Conservation (phyloP, 1,139 yeast genomes). For the Candida mesenterica region DNA sequence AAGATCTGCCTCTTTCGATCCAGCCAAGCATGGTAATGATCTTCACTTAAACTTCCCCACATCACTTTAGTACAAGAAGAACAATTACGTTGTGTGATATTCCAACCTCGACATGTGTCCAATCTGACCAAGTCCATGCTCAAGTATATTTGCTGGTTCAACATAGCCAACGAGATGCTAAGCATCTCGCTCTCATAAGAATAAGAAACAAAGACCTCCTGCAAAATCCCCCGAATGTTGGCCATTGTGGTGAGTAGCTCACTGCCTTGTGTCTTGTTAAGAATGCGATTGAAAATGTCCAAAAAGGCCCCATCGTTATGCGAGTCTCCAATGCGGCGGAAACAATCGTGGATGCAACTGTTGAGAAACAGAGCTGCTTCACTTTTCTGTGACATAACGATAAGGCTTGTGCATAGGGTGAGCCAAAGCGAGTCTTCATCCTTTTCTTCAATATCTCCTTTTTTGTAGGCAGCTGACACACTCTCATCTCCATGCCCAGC, state of each 20-base stretch:
- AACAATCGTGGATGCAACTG: conserved; percentile 49
- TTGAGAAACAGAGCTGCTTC: conserved; percentile 29
- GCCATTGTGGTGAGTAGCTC: conserved; percentile 26
- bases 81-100: conserved; percentile 53
- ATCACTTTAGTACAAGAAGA: conserved; percentile 67
- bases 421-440: conserved; percentile 31
- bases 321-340: conserved; percentile 34
- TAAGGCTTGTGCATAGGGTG: conserved; percentile 2
- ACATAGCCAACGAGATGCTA: conserved; percentile 49
- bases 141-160: conserved; percentile 53
- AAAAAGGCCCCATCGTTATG: conserved; percentile 42
- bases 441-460: too few species aligned
- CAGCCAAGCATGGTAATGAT: conserved; percentile 51
- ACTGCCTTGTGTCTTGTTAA: conserved; percentile 27
- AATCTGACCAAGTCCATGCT: conserved; percentile 40
- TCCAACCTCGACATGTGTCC: conserved; percentile 58
- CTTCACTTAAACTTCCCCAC: conserved; percentile 50
- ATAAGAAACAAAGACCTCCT: conserved; percentile 64
- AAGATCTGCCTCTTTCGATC: conserved; percentile 16
- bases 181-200: conserved; percentile 61
- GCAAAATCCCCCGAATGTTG: conserved; percentile 59
- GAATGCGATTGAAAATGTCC: conserved; percentile 49
- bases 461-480: too few species aligned
- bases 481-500: too few species aligned
- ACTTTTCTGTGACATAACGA: not conserved